Evolutionary conservation across 2,329 filamentous ascomycete genomes (phyloP), one percentile per base, ranked within the genome.

Genomic region (Penicillium polonicum): DNA sequence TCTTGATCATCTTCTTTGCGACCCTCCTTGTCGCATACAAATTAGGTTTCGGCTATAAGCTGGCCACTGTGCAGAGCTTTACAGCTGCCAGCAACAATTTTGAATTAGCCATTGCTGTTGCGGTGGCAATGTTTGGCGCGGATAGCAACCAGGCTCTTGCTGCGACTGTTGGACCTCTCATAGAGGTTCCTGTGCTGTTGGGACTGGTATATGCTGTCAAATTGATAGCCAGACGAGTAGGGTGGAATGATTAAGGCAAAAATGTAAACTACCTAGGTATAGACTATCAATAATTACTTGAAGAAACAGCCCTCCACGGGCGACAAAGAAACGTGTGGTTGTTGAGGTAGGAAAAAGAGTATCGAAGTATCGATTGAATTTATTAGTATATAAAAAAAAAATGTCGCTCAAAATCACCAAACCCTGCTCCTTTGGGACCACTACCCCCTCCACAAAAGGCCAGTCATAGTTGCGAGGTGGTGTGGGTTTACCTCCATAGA

Each of bases 41-140:
- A n/a, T 75, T 88, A n/a, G 88, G 90, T 0, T 92, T 92, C 58
- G 85, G 85, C 0, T 95, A 95, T 70, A 81, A 82, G 36, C 72
- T 92, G 0, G 82, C 83, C 1, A 82, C 83, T 12, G 93, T 91
- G 2, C 91, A 95, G 75, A 92, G 89, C 69, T 94, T 96, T 67
- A 95, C 90, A 0, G 92, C 91, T 0, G 89, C 90, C 1, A 96
- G 91, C 72, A 96, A 96, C 70, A 96, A 96, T 71, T 96, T 96
- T 68, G 92, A 96, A 77, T 78, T 96, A 25, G 91, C 92, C 0
- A 96, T 96, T 74, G 91, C 91, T 0, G 91, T 96, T 0, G 90
- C 90, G 0, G 87, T 96, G 3, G 88, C 91, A 0, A 88, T 88
- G 0, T 96, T 89, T 74, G 92, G 91, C 0, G 82, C 88, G 0